Evolutionary conservation across 805 yeast species (phyloP).

Genomic region (Saccharomycopsis synnaedendra): DNA sequence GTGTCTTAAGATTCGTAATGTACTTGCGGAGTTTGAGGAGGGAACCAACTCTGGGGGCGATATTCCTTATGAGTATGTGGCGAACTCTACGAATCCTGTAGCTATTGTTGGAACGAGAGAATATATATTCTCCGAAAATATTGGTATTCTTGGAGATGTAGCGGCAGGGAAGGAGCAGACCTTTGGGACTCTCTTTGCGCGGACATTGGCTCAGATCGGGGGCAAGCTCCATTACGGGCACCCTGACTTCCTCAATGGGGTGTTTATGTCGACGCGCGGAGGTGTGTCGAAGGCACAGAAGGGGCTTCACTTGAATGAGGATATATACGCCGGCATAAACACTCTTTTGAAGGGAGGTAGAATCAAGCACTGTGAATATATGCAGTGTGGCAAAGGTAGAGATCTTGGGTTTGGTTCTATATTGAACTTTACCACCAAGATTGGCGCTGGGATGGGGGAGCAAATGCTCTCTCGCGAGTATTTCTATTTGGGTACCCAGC

Average conservation of each 20-base stretch:
- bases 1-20: slow-evolving; percentile 65
- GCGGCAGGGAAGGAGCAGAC: slow-evolving; percentile 88
- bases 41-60: slow-evolving; percentile 7
- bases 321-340: slow-evolving; percentile 79
- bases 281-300: slow-evolving; percentile 82
- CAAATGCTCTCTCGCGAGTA: slow-evolving; percentile 77
- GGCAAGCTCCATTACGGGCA: slow-evolving; percentile 83
- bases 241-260: slow-evolving; percentile 68
- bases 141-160: slow-evolving; percentile 74
- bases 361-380: slow-evolving; percentile 73
- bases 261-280: slow-evolving; percentile 76
- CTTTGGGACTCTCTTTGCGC: slow-evolving; percentile 73
- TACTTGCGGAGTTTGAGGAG: slow-evolving; percentile 70
- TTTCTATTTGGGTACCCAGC: slow-evolving; percentile 64
- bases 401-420: slow-evolving; percentile 80
- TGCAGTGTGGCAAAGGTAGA: slow-evolving; percentile 81
- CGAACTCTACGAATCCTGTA: slow-evolving; percentile 48
- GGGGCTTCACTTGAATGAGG: slow-evolving; percentile 76
- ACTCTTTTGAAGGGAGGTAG: slow-evolving; percentile 73
- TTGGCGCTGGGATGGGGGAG: slow-evolving; percentile 89
- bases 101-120: slow-evolving; percentile 81
- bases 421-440: slow-evolving; percentile 70
- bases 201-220: slow-evolving; percentile 73
- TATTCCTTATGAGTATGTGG: slow-evolving; percentile 20
- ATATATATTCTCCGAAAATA: slow-evolving; percentile 72